These are phyloP conservation scores for Erigeron canadensis DNA, from an alignment of 129 eudicot genomes.

Conservation along the genomic window DNA sequence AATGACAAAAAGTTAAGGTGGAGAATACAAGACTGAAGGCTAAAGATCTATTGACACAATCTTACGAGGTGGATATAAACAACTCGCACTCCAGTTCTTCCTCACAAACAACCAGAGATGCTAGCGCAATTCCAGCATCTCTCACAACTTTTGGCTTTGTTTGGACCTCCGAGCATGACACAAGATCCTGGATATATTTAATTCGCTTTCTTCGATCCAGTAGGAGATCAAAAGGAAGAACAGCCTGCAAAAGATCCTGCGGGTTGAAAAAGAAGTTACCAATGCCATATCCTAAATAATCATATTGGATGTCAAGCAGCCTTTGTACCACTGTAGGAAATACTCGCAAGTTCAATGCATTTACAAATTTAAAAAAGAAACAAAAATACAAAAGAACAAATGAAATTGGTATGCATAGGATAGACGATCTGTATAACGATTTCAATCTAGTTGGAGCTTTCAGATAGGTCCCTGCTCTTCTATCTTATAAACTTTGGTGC, in stretches of 20 bases:
- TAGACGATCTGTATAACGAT: neutral
- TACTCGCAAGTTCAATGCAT: slow-evolving; percentile 1
- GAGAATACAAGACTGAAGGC: slow-evolving; percentile 21
- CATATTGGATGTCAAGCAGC: neutral
- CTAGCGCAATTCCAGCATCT: slow-evolving; percentile 90
- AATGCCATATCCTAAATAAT: slow-evolving; percentile 14
- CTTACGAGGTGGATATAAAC: slow-evolving; percentile 93
- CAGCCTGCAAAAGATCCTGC: slow-evolving; percentile 95
- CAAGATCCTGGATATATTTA: slow-evolving; percentile 50
- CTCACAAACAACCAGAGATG: slow-evolving; percentile 85
- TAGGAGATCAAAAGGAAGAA: slow-evolving; percentile 84
- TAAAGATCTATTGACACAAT: slow-evolving; percentile 30
- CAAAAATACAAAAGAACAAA: neutral
- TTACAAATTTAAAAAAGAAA: neutral
- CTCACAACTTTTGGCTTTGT: slow-evolving; percentile 82
- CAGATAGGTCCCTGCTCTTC: neutral
- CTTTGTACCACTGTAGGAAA: neutral
- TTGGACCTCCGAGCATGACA: slow-evolving; percentile 47
- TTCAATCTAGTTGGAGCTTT: no score
- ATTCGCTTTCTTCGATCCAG: slow-evolving; percentile 75
- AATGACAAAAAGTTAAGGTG: slow-evolving; percentile 31
- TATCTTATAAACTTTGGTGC: neutral
- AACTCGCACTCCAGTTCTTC: slow-evolving; percentile 92
- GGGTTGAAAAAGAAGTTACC: slow-evolving; percentile 15
- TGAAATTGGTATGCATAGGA: neutral